Percentiles rank a stretch among this genome's conserved stretches.
Evolutionary conservation across 495 filamentous ascomycete species (phyloP).

Genomic region (Penicillium ochrochloron): DNA sequence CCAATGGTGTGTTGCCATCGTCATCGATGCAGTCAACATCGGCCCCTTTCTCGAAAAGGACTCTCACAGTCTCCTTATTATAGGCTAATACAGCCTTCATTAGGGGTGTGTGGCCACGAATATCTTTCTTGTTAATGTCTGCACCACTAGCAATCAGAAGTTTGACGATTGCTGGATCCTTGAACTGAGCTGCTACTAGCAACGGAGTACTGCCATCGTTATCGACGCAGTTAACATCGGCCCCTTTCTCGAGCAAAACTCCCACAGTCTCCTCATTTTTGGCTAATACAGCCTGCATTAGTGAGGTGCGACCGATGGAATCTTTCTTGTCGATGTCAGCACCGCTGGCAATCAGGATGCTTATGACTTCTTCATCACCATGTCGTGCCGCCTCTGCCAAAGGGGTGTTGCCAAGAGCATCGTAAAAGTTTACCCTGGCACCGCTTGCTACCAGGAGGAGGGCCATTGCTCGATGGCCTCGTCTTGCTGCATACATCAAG

Average conservation of each 20-base stretch:
- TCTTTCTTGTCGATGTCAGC: background rate
- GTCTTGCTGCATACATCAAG: background rate
- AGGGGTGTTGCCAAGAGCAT: background rate
- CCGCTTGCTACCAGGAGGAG: background rate
- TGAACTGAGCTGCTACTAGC: background rate
- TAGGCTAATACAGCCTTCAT: too few relatives aligned
- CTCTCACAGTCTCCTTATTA: too few relatives aligned
- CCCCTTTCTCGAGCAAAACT: background rate
- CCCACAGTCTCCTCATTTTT: background rate
- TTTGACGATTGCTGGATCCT: background rate
- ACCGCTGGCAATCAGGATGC: background rate
- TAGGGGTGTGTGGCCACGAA: too few relatives aligned
- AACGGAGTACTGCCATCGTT: background rate
- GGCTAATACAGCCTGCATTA: background rate
- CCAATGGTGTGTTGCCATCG: background rate
- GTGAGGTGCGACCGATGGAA: background rate
- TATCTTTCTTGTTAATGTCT: background rate
- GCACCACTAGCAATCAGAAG: background rate
- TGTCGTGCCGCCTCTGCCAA: background rate
- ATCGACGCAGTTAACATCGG: background rate
- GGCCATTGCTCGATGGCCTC: background rate
- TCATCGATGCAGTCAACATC: background rate
- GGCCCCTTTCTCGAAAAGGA: background rate
- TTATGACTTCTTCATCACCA: background rate
- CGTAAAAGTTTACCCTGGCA: background rate